Percentiles rank a stretch among this genome's conserved stretches.
phyloP scores from a whole-genome alignment of 805 yeast species.

The Metschnikowia picachoensis region DNA sequence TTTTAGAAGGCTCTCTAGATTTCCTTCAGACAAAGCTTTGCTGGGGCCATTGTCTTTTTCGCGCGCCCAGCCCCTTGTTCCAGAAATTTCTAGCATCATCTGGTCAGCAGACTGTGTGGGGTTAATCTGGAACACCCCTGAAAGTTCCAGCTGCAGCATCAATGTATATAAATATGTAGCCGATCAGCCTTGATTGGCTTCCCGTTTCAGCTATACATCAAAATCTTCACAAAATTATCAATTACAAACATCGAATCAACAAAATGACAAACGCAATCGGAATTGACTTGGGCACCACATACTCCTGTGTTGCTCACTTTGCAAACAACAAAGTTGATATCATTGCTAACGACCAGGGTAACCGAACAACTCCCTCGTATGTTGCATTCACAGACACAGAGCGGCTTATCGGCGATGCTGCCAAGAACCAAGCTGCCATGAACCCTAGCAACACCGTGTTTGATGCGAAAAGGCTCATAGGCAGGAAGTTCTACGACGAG shows the following conservation, averaged over 20 bases:
- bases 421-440: constrained; percentile 97
- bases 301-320: constrained; percentile 84
- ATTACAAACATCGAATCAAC: background rate
- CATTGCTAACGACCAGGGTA: constrained; percentile 97
- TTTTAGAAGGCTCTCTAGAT: too few species aligned
- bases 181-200: background rate
- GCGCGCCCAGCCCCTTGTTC: constrained; percentile 2
- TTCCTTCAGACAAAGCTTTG: too few species aligned
- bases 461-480: constrained; percentile 94
- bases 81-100: constrained; percentile 13
- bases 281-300: constrained; percentile 96
- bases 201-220: background rate
- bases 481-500: constrained; percentile 71
- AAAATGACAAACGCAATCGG: constrained; percentile 52
- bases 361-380: constrained; percentile 95
- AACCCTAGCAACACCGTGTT: constrained; percentile 92
- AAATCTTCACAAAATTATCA: background rate
- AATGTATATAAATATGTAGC: constrained; percentile 5
- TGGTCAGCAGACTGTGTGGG: constrained; percentile 11
- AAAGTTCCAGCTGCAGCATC: constrained; percentile 1
- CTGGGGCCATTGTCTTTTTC: too few species aligned
- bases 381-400: constrained; percentile 96
- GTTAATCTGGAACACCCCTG: constrained; percentile 7
- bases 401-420: constrained; percentile 95
- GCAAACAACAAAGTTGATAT: constrained; percentile 85